Evolutionary conservation across 805 yeast species (phyloP), one percentile per base, ranked within the genome.

Genomic region (Phaffomyces antillensis): DNA sequence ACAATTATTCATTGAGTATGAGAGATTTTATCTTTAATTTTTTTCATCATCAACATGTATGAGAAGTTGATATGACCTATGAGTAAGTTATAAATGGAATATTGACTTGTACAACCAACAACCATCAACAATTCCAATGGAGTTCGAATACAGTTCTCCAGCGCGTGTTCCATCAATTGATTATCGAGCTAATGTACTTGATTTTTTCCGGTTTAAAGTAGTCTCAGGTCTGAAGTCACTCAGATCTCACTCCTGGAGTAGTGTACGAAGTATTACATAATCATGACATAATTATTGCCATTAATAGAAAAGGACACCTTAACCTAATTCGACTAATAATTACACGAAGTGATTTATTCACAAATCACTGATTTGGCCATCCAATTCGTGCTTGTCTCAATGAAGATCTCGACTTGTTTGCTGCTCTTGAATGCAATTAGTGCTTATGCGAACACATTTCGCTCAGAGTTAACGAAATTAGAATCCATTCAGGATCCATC

Each of bases 401-500:
- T 42, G 44, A 42, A 26, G 15, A 24, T 42, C 7, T 31, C 40
- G 6, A 24, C 32, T 13, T 42, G 30, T 32, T 16, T 42, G 13
- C 17, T 44, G 15, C 13, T 40, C 13, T 28, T 44, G 24, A 36
- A 26, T 31, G 38, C 43, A 3, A 20, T 37, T 25, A 24, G 43
- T 10, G 39, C 17, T 1, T 44, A 32, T 31, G 45, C 40, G 7
- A 30, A 36, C 3, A 15, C 34, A 2, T 25, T 45, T 7, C 39
- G 32, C 10, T 31, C 35, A 11, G 47, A 47, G 20, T 34, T 57
- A n/a, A 34, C 48, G 3, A 32, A 48, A 15, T 46, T 54, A 2
- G 61, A 56, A n/a, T 15, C 50, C 3, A 23, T 36, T 4, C 53
- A 50, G 35, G 62, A 61, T 5, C 53, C 62, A 8, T 45, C 62